A percentile compares a stretch with the other conserved stretches of the same genome.
Evolutionary conservation across 1,139 yeast species (phyloP).

Genomic region (Kodamaea fungicola): DNA sequence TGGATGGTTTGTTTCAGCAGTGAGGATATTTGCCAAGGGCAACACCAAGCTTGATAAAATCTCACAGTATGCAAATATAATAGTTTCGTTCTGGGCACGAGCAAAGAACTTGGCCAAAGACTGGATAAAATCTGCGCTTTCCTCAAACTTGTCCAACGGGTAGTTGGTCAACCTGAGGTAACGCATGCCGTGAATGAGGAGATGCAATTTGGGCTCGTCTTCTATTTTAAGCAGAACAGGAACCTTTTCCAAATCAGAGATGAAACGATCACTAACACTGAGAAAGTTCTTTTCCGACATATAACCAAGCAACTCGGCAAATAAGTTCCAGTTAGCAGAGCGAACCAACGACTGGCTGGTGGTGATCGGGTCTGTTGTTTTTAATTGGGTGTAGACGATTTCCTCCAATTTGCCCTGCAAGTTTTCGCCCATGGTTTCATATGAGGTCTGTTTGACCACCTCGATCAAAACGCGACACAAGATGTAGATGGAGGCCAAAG

Average conservation of each 20-base stretch:
- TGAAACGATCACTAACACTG: constrained; percentile 88
- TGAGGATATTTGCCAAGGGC: constrained; percentile 79
- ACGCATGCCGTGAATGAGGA: constrained; percentile 88
- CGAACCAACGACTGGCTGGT: constrained; percentile 63
- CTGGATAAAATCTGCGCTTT: constrained; percentile 82
- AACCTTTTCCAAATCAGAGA: constrained; percentile 84
- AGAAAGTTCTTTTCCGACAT: constrained; percentile 84
- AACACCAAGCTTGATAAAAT: constrained; percentile 70
- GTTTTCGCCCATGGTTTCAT: constrained; percentile 70
- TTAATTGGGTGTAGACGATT: constrained; percentile 85
- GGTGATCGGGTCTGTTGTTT: constrained; percentile 81
- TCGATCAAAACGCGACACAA: constrained; percentile 92
- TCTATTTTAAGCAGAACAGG: constrained; percentile 47
- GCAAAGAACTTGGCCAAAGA: constrained; percentile 82
- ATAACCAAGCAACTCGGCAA: constrained; percentile 84
- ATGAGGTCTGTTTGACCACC: constrained; percentile 83
- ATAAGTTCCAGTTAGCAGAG: constrained; percentile 89
- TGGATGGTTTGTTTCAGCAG: constrained; percentile 96
- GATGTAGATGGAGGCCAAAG: constrained; percentile 81
- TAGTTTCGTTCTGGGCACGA: constrained; percentile 59
- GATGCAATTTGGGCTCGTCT: constrained; percentile 69
- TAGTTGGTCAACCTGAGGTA: constrained; percentile 73
- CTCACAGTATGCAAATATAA: constrained; percentile 78
- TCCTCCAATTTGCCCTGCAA: constrained; percentile 85
- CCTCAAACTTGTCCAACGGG: constrained; percentile 88